These are phyloP conservation scores for Trapa bicornis DNA, from an alignment of 345 rosid genomes.

Conservation along the genomic window DNA sequence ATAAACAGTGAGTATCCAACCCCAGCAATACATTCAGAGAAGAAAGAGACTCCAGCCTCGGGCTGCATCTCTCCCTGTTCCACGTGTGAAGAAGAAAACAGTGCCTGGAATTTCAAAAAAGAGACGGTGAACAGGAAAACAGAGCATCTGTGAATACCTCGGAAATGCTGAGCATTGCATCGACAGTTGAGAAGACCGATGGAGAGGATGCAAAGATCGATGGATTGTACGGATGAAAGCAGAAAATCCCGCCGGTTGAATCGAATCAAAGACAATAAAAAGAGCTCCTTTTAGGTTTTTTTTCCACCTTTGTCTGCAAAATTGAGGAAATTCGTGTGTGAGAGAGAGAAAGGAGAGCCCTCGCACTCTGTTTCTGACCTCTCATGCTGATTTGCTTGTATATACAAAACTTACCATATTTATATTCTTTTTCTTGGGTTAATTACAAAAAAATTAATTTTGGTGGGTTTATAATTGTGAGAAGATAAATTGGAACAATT, in stretches of 20 bases:
- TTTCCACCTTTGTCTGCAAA: background rate
- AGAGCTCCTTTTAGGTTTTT: background rate
- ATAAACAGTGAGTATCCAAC: background rate
- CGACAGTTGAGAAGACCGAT: slow-evolving; percentile 4
- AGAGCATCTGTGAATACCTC: slow-evolving; percentile 20
- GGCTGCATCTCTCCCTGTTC: background rate
- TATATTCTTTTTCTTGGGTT: too few species aligned
- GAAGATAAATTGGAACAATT: too few species aligned
- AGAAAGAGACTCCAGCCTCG: background rate
- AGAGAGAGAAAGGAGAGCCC: background rate
- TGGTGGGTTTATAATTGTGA: too few species aligned
- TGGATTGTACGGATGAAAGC: slow-evolving; percentile 4
- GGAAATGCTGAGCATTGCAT: slow-evolving; percentile 37
- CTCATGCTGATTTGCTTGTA: background rate
- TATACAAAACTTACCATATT: background rate
- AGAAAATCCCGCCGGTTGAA: slow-evolving; percentile 27
- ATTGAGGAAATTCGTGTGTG: background rate
- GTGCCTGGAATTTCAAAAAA: too few species aligned
- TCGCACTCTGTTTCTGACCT: background rate
- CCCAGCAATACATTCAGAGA: background rate
- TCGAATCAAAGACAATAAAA: slow-evolving; percentile 19
- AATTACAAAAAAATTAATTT: too few species aligned
- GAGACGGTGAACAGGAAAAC: background rate
- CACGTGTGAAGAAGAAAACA: background rate
- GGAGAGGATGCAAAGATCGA: background rate